Conservation (phyloP, 2,329 filamentous ascomycete genomes). For the Pestalotiopsis sp. region DNA sequence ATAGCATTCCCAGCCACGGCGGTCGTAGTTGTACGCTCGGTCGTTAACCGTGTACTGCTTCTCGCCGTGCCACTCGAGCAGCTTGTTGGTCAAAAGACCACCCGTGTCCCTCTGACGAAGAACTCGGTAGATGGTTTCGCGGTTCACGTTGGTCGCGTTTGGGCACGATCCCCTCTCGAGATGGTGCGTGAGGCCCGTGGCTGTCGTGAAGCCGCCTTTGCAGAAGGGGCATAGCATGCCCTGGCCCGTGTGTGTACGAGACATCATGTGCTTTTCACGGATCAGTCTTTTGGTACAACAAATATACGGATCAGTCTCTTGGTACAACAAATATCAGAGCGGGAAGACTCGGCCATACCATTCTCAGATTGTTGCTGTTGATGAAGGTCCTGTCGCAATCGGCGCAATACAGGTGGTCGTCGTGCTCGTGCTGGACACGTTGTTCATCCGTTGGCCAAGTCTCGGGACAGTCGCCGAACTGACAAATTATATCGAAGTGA, state of each 20-base stretch:
- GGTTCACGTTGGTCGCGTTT: constrained; percentile 44
- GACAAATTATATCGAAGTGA: constrained; percentile 34
- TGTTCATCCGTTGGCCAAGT: constrained; percentile 20
- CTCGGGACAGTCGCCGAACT: constrained; percentile 22
- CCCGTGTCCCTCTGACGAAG: constrained; percentile 49
- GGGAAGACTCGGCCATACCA: constrained; percentile 26
- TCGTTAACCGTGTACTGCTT: constrained; percentile 39
- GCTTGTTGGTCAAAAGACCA: constrained; percentile 53
- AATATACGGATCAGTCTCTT: neutral
- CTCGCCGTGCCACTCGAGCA: constrained; percentile 47
- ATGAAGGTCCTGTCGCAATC: constrained; percentile 36
- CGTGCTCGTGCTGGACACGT: constrained; percentile 29
- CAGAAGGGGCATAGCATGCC: constrained; percentile 60
- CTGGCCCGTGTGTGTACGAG: constrained; percentile 47
- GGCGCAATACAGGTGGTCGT: constrained; percentile 34
- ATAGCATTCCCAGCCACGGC: constrained; percentile 51
- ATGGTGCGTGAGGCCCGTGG: constrained; percentile 58
- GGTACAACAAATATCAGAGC: neutral
- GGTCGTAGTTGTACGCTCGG: constrained; percentile 55
- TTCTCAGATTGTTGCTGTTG: constrained; percentile 31
- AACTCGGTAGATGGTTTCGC: constrained; percentile 47
- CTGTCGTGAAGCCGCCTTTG: constrained; percentile 43
- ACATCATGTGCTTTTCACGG: constrained; percentile 54
- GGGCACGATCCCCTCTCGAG: constrained; percentile 59
- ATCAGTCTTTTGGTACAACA: neutral